These are phyloP conservation scores for Ottelia alismoides DNA, from an alignment of 106 monocot species.

Conservation along the genomic window DNA sequence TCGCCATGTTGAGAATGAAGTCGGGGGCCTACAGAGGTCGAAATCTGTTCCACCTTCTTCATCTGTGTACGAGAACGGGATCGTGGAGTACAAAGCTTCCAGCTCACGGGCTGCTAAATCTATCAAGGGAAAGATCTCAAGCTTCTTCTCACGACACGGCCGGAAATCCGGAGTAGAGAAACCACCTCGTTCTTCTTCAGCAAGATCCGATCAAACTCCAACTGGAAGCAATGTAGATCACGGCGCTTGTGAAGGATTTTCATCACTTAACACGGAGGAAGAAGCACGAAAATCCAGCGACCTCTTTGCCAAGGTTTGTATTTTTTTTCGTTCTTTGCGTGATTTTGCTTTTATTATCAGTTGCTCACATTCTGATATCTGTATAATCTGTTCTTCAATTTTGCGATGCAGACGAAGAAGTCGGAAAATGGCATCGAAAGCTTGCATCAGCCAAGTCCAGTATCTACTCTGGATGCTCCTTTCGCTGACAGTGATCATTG, in stretches of 20 bases:
- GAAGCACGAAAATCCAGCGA: too few relatives aligned
- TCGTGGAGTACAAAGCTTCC: slow-evolving; percentile 15
- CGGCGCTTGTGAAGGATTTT: too few relatives aligned
- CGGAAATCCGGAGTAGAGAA: slow-evolving; percentile 47
- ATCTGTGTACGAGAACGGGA: slow-evolving; percentile 32
- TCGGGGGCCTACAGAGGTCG: slow-evolving; percentile 38
- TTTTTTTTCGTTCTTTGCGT: too few relatives aligned
- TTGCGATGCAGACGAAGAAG: too few relatives aligned
- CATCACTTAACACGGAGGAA: too few relatives aligned
- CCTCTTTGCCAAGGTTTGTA: too few relatives aligned
- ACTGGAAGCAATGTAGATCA: too few relatives aligned
- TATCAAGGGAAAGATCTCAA: slow-evolving; percentile 67
- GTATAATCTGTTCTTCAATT: too few relatives aligned
- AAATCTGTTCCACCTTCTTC: slow-evolving; percentile 55
- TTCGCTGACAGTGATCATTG: slow-evolving; percentile 20
- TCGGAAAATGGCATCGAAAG: slow-evolving; percentile 11
- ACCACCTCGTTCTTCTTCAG: too few relatives aligned
- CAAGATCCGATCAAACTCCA: too few relatives aligned
- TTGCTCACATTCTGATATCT: too few relatives aligned
- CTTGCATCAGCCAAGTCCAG: slow-evolving; percentile 34
- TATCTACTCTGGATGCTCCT: slow-evolving; percentile 27
- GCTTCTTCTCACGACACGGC: slow-evolving; percentile 51
- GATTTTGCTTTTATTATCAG: too few relatives aligned
- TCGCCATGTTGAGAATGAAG: slow-evolving; percentile 4
- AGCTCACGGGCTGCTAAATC: slow-evolving; percentile 13